Evolutionary conservation across 225 moss, liverwort and hornwort genomes (phyloP), one percentile per base, ranked within the genome.

Genomic region (Anthoceros angustus): DNA sequence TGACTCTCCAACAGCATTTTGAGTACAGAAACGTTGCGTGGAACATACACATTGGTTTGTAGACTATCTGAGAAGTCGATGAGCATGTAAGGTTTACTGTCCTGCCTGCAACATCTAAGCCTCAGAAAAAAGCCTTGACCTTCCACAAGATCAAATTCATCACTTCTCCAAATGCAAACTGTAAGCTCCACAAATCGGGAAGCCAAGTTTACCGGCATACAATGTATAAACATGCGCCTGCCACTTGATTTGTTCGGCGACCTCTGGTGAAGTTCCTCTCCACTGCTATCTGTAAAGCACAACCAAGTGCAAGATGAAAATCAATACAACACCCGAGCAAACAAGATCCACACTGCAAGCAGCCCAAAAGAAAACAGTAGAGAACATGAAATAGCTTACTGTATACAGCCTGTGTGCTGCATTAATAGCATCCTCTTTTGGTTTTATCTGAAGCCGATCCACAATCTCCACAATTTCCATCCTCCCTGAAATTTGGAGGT

Each of bases 361-460:
- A 11, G 23, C 15, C 24, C 66, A 11, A 39, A 42, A 10, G 25
- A 21, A 9, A 18, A 43, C 8, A 39, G 63, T 42, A 42, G 64
- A 2, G 10, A 67, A 64, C 67, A 5, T 15, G 18, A 38, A 42
- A 42, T 66, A 64, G 46, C 83, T 14, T 73, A 98, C 98, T 74
- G 92, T 99, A 68, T 99, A 99, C 60, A 99, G 89, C 61, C 98
- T 92, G 83, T 99, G 98, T n/a, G 98, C 98, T 76, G 92, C 88
- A 68, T 83, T 82, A 26, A 87, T 87, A 25, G 80, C 72, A 70
- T 99, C 98, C 40, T 99, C 98, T 69, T 92, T 89, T 11, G 92
- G 98, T 25, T 83, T 78, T 60, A 99, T 89, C 41, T 81, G 75
- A 50, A 99, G 82, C 40, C 92, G 81, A 67, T 89, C 89, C 41